phyloP scores from a whole-genome alignment of 805 yeast genomes.

The Kluyveromyces dobzhanskii region DNA sequence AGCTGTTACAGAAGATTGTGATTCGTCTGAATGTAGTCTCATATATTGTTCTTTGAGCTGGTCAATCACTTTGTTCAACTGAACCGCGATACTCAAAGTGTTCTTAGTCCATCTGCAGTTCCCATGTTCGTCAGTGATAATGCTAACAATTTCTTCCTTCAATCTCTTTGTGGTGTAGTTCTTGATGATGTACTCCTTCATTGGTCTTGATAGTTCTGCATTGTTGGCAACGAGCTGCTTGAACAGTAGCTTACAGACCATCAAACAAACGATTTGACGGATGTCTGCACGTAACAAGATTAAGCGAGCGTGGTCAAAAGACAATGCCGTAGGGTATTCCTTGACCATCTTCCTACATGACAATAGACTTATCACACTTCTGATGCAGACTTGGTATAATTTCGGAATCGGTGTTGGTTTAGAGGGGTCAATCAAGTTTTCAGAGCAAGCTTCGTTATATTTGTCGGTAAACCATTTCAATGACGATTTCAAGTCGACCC shows the following conservation, averaged over 20 bases:
- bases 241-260: constrained; percentile 63
- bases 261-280: constrained; percentile 73
- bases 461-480: constrained; percentile 52
- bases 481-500: constrained; percentile 51
- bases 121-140: constrained; percentile 78
- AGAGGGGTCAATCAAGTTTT: constrained; percentile 9
- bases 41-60: constrained; percentile 22
- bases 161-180: constrained; percentile 37
- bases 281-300: constrained; percentile 76
- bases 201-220: constrained; percentile 21
- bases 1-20: constrained; percentile 5
- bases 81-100: constrained; percentile 62
- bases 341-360: constrained; percentile 74
- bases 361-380: constrained; percentile 52
- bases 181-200: constrained; percentile 30
- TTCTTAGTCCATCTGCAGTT: constrained; percentile 88
- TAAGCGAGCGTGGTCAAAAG: constrained; percentile 77
- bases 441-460: constrained; percentile 20
- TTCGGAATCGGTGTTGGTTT: constrained; percentile 15
- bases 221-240: constrained; percentile 50
- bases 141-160: constrained; percentile 66
- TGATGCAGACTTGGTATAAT: constrained; percentile 36
- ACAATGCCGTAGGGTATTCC: constrained; percentile 75
- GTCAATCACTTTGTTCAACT: constrained; percentile 24
- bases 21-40: constrained; percentile 11